Evolutionary conservation across 2,329 filamentous ascomycete species (phyloP), one percentile per base, ranked within the genome.

Genomic region (Stenocarpella maydis): DNA sequence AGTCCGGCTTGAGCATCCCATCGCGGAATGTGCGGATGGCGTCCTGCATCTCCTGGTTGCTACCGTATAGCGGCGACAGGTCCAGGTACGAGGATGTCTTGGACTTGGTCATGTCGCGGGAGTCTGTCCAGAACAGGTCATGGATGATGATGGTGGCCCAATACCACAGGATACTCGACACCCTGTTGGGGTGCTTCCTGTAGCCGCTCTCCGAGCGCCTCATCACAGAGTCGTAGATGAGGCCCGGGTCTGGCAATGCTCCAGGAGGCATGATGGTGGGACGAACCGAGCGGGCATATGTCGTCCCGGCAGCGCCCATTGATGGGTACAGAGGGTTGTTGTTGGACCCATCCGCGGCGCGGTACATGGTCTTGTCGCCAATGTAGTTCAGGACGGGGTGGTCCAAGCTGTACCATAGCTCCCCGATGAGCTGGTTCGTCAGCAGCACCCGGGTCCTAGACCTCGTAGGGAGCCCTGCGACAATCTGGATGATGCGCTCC

Each of bases 141-240:
- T 93, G 91, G 69, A 92, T 93, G 71, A 92, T 88, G 67, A 93
- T 87, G 24, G 90, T 91, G 0, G 91, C 91, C 88, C 89, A 91
- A 76, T 92, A 90, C 84, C 90, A 93, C 53, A 93, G 81, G 10
- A 93, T 82, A 73, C 88, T 91, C 1, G 91, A 93, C 1, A 92
- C 88, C 45, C 91, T 91, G 78, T 92, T 93, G 0, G 90, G 90
- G 71, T 92, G 90, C 74, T 84, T 84, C 70, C 81, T 83, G 76
- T 87, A 88, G 9, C 82, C 77, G 10, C 74, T 69, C 76, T 81
- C 71, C 75, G 85, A 77, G 2, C 70, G 63, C 75, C 80, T 86
- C 87, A 91, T 90, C 64, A 91, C 79, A 5, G 85, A 82, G 74
- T 92, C 90, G 63, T 89, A 92, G 17, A 92, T 82, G 1, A 87